Base-by-base conservation (phyloP, 192 early-diverging fungal genomes). In the Neocallimastix lanati region DNA sequence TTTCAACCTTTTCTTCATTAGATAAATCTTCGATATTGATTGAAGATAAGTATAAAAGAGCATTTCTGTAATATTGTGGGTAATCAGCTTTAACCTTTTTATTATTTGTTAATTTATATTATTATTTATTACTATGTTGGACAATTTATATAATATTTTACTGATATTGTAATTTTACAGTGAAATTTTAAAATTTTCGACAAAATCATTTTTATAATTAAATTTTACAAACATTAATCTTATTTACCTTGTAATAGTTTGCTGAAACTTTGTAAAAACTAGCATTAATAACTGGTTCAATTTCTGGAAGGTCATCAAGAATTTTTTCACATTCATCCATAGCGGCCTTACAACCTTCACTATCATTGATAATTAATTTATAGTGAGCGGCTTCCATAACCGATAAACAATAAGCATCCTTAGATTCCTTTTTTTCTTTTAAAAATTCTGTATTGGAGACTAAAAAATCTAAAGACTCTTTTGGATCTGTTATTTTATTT, bases 221-320 rank as follows among this genome's bases (percentile, higher is more conserved):
- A n/a, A n/a, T n/a, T n/a, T n/a, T n/a, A n/a, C n/a, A n/a, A n/a
- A n/a, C n/a, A n/a, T n/a, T 18, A n/a, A 11, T 9, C 29, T 76
- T 15, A 40, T 29, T 27, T 14, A 93, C 89, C 91, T 99, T 99
- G 87, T 96, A 95, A 85, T 93, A 99, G 79, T 98, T 96, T 7
- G 98, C 95, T 79, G 93, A 88, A 29, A 99, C 96, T 37, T 95
- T 92, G 83, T 98, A 98, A 82, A 94, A 98, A 82, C 91, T 93
- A 21, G 96, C 95, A 80, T 96, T 92, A 83, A 99, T 95, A 14
- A 93, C 91, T 1, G 92, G 90, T 30, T 98, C 96, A 14, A 93
- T 92, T 4, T 86, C 88, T 38, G 92, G 88, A 78, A 95, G 88
- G 13, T 80, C 50, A 77, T 94, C 93, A 29, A 96, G 86, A 81